phyloP scores from a whole-genome alignment of 1,139 yeast genomes.

The Suhomyces bolitotheri region DNA sequence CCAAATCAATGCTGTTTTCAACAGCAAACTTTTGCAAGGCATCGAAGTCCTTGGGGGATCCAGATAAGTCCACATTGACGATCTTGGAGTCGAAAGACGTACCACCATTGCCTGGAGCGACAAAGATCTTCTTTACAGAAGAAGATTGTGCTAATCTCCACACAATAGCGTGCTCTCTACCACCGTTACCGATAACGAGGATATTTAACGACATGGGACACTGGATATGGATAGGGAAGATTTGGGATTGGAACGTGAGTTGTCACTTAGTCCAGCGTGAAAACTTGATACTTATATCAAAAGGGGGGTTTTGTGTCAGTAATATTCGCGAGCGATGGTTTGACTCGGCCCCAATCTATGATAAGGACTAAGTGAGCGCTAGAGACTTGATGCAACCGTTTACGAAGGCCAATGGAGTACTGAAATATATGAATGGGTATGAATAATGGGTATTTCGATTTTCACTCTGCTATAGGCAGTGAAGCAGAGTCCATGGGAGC shows the following conservation, averaged over 20 bases:
- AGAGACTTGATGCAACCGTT: too few relatives aligned
- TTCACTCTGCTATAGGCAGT: too few relatives aligned
- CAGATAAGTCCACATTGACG: constrained; percentile 66
- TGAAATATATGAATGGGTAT: too few relatives aligned
- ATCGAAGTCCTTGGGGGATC: constrained; percentile 58
- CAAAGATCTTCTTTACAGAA: constrained; percentile 69
- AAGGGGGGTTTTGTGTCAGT: constrained; percentile 6
- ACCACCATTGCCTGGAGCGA: constrained; percentile 98
- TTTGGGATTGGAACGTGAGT: background rate
- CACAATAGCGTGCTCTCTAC: constrained; percentile 96
- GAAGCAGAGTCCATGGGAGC: too few relatives aligned
- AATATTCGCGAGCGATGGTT: constrained; percentile 14
- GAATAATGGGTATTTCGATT: too few relatives aligned
- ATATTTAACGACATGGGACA: constrained; percentile 48
- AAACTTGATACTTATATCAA: background rate
- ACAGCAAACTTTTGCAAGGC: constrained; percentile 67
- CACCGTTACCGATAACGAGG: constrained; percentile 94
- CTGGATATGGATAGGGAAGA: constrained; percentile 1
- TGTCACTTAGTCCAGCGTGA: background rate
- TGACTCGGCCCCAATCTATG: constrained; percentile 14
- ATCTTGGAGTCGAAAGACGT: constrained; percentile 63
- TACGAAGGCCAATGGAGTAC: too few relatives aligned
- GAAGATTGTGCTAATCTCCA: constrained; percentile 88
- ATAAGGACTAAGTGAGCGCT: too few relatives aligned
- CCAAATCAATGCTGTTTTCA: constrained; percentile 68